Evolutionary conservation across 768 basidiomycete genomes (phyloP).

Genomic region (Trametes cingulata): DNA sequence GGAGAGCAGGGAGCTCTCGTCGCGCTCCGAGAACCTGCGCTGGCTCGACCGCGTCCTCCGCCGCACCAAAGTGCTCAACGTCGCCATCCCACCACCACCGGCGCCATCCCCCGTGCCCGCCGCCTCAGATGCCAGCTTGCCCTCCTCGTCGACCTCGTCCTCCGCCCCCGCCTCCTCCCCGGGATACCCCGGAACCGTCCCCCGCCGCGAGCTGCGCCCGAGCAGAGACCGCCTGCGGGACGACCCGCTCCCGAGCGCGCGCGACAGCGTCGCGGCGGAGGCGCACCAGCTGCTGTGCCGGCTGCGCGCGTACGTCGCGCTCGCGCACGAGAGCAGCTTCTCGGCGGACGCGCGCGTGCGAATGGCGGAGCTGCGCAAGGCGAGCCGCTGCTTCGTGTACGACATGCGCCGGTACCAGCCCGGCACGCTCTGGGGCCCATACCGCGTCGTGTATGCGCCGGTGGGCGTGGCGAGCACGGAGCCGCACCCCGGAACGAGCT

Average conservation of each 20-base stretch:
- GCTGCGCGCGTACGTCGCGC: slow-evolving; percentile 50
- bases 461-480: background rate
- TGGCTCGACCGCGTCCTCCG: slow-evolving; percentile 50
- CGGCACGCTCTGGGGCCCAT: slow-evolving; percentile 62
- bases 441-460: slow-evolving; percentile 25
- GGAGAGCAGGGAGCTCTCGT: slow-evolving; percentile 11
- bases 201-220: background rate
- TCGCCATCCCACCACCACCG: background rate
- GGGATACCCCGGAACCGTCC: no score
- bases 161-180: background rate
- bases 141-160: no score
- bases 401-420: slow-evolving; percentile 58
- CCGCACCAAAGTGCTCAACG: slow-evolving; percentile 33
- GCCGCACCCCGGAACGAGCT: slow-evolving; percentile 10
- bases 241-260: background rate
- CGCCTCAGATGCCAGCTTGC: no score
- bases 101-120: background rate
- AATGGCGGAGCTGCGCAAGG: slow-evolving; percentile 39
- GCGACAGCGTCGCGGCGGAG: background rate
- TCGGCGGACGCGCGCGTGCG: slow-evolving; percentile 29
- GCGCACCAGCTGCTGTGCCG: slow-evolving; percentile 40
- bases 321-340: slow-evolving; percentile 39
- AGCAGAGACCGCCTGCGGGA: background rate
- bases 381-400: slow-evolving; percentile 62
- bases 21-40: slow-evolving; percentile 41